These are phyloP conservation scores for Nitzschia sp. DNA, from an alignment of 108 stramenopile species.

Conservation along the genomic window DNA sequence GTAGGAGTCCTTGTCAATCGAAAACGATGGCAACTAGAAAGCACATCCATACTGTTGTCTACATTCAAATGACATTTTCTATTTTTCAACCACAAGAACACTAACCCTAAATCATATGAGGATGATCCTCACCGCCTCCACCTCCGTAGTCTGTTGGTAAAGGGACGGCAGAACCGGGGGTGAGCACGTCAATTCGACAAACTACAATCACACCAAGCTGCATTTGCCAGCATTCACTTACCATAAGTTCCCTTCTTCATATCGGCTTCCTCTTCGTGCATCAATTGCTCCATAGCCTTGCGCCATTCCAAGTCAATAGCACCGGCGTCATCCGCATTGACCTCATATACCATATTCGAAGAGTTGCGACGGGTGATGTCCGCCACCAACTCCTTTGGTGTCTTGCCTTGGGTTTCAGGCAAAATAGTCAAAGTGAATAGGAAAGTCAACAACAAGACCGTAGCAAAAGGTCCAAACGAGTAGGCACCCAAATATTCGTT, in stretches of 20 bases:
- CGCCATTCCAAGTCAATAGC: constrained; percentile 80
- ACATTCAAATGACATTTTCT: background rate
- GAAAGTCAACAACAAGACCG: constrained; percentile 59
- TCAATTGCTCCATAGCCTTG: constrained; percentile 83
- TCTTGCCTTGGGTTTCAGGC: constrained; percentile 87
- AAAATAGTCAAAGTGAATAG: constrained; percentile 58
- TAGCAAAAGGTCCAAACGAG: constrained; percentile 82
- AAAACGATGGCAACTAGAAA: background rate
- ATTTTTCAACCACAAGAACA: background rate
- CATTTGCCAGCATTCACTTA: background rate
- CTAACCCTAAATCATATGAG: constrained; percentile 13
- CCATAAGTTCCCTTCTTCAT: constrained; percentile 64
- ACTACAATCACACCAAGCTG: background rate
- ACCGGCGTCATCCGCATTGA: constrained; percentile 49
- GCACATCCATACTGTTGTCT: background rate
- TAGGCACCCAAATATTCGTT: constrained; percentile 70
- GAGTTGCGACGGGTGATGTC: constrained; percentile 69
- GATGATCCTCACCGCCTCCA: constrained; percentile 28
- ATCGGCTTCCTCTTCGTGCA: constrained; percentile 68
- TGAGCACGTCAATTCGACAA: background rate
- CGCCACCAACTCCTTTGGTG: constrained; percentile 66
- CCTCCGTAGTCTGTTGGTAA: constrained; percentile 53
- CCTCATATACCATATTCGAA: constrained; percentile 65
- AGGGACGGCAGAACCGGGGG: background rate
- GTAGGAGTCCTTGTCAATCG: background rate